A percentile compares a stretch with the other conserved stretches of the same genome.
These are phyloP conservation scores for Neurospora cerealis DNA, from an alignment of 495 filamentous ascomycete species.

Conservation along the genomic window DNA sequence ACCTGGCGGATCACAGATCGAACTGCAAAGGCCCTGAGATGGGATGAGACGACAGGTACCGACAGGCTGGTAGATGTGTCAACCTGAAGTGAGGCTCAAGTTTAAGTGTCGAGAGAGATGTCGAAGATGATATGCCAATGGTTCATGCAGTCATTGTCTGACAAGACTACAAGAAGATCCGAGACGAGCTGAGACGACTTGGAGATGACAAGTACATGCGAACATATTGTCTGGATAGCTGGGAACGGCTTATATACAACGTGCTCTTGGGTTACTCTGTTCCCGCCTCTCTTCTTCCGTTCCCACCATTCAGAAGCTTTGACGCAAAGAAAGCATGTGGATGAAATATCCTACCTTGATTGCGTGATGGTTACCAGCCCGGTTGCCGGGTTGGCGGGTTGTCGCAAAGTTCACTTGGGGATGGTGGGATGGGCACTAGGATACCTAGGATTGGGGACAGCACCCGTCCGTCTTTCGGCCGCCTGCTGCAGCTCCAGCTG, in stretches of 20 bases:
- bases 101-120: background rate
- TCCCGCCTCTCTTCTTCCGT: background rate
- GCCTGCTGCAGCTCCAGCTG: background rate
- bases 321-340: background rate
- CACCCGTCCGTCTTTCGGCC: background rate
- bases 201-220: background rate
- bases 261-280: background rate
- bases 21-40: background rate
- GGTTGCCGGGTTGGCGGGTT: background rate
- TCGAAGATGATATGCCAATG: background rate
- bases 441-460: background rate
- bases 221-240: background rate
- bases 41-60: background rate
- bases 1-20: background rate
- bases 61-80: background rate
- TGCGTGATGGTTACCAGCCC: background rate
- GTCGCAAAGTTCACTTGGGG: background rate
- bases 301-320: background rate
- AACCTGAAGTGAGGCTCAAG: background rate
- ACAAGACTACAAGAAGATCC: background rate
- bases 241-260: background rate
- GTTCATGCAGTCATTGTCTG: background rate
- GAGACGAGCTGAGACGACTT: background rate
- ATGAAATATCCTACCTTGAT: background rate
- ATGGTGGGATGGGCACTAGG: background rate